phyloP scores from a whole-genome alignment of 1,284 basidiomycete species.

The Ceratobasidium sp. region DNA sequence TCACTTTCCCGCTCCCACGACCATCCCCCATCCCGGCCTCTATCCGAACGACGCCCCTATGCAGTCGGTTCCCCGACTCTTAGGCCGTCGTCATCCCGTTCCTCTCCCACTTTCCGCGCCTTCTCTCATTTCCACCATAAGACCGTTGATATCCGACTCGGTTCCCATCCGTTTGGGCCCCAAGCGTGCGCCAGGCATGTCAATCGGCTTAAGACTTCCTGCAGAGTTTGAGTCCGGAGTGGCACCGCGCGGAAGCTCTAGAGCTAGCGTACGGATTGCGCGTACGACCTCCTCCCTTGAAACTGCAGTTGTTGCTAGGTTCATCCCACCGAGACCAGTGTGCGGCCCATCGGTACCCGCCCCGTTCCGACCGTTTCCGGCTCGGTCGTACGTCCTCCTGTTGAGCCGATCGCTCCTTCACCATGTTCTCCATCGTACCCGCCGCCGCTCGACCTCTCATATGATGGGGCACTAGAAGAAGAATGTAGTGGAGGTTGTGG shows the following conservation, averaged over 20 bases:
- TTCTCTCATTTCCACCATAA: no score
- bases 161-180: slow-evolving; percentile 15
- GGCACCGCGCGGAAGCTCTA: not conserved
- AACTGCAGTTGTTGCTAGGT: not conserved
- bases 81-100: no score
- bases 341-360: no score
- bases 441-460: not conserved
- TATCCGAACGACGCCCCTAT: not conserved
- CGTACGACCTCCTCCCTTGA: not conserved
- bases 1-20: not conserved
- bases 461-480: not conserved
- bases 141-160: not conserved
- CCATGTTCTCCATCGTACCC: no score
- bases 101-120: not conserved
- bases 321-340: no score
- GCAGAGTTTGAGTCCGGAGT: not conserved
- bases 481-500: not conserved
- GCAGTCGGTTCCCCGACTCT: not conserved
- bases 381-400: not conserved
- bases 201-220: slow-evolving; percentile 1
- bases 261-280: slow-evolving; percentile 3
- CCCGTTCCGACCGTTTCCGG: not conserved
- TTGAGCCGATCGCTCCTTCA: not conserved
- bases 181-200: slow-evolving; percentile 11
- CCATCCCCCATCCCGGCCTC: not conserved